phyloP scores from a whole-genome alignment of 768 basidiomycete genomes.

The Lactarius deliciosus region DNA sequence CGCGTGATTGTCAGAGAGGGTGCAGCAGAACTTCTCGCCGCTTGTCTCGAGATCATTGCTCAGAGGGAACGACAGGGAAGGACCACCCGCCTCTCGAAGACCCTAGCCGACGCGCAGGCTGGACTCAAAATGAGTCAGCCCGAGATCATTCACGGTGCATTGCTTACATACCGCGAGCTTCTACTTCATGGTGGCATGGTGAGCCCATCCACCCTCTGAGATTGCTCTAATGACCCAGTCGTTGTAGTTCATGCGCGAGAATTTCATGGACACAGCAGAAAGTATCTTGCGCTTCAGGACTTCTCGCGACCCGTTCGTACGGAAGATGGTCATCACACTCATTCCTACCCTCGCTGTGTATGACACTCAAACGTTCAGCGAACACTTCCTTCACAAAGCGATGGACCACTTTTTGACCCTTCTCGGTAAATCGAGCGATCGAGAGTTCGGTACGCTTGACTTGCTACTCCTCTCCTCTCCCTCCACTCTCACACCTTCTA shows the following conservation, averaged over 20 bases:
- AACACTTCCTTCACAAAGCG: slow-evolving; percentile 87
- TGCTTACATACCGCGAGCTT: slow-evolving; percentile 89
- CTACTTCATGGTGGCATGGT: slow-evolving; percentile 92
- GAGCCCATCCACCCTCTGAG: slow-evolving; percentile 34
- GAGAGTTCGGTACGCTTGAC: slow-evolving; percentile 70
- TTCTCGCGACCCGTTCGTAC: slow-evolving; percentile 82
- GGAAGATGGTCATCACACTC: slow-evolving; percentile 92
- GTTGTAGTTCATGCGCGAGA: slow-evolving; percentile 80
- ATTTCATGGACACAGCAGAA: slow-evolving; percentile 84
- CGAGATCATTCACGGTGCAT: slow-evolving; percentile 89
- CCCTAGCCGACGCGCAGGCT: slow-evolving; percentile 85
- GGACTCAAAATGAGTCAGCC: slow-evolving; percentile 78
- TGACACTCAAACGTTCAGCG: slow-evolving; percentile 88
- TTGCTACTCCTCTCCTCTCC: neutral
- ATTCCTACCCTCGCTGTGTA: slow-evolving; percentile 95
- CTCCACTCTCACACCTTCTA: slow-evolving; percentile 16
- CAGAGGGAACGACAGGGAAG: slow-evolving; percentile 66
- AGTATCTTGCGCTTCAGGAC: slow-evolving; percentile 86
- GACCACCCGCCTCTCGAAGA: slow-evolving; percentile 68
- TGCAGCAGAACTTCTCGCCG: slow-evolving; percentile 87
- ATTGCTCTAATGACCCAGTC: slow-evolving; percentile 2
- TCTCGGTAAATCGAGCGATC: slow-evolving; percentile 84
- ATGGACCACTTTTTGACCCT: slow-evolving; percentile 91
- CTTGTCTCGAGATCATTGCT: slow-evolving; percentile 85
- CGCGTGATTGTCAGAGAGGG: slow-evolving; percentile 90